These are phyloP conservation scores for Acanthamoeba quina DNA, from an alignment of 208 protist species.

Conservation along the genomic window DNA sequence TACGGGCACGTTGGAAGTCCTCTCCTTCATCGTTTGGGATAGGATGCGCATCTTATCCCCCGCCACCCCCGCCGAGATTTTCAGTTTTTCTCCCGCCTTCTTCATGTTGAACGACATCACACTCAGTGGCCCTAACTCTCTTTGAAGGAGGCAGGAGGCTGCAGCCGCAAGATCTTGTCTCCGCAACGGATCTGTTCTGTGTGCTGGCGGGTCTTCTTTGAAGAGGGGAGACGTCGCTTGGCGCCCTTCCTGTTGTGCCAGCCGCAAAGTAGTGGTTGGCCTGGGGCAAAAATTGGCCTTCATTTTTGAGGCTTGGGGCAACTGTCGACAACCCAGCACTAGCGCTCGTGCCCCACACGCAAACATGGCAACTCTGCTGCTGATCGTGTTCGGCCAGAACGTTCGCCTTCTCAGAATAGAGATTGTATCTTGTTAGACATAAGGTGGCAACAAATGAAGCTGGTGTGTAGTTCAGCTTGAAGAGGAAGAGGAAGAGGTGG, in stretches of 20 bases:
- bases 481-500: background rate
- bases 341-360: too few species aligned
- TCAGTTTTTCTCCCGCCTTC: constrained; percentile 7
- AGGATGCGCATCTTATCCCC: constrained; percentile 67
- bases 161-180: background rate
- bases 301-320: background rate
- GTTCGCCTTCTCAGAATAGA: too few species aligned
- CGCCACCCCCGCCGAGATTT: constrained; percentile 43
- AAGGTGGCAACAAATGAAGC: background rate
- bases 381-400: too few species aligned
- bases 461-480: background rate
- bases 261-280: too few species aligned
- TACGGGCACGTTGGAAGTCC: constrained; percentile 26
- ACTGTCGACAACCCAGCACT: background rate
- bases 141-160: too few species aligned
- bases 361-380: background rate
- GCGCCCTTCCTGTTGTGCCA: background rate
- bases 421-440: too few species aligned
- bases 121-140: background rate
- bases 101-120: constrained; percentile 50
- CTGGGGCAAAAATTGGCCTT: background rate
- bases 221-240: background rate
- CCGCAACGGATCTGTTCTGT: background rate
- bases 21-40: constrained; percentile 67
- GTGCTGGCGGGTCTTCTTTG: background rate